Conservation (phyloP, 176 grass and related monocot genomes). For the Lolium multiflorum region DNA sequence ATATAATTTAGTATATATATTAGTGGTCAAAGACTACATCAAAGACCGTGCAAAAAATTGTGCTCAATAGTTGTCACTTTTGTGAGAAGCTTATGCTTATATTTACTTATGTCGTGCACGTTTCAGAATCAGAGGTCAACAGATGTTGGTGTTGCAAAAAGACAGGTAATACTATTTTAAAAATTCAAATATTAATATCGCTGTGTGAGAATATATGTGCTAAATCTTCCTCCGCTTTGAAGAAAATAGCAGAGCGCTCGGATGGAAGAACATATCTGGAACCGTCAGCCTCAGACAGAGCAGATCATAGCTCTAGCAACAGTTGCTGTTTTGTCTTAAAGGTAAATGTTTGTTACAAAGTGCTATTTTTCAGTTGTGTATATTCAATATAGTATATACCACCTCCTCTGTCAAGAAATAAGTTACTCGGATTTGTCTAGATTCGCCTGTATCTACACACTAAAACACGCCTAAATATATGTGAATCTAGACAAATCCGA, state of each 20-base stretch:
- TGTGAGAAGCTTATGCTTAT: not conserved
- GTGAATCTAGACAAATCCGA: too few species aligned
- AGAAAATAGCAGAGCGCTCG: conserved; percentile 65
- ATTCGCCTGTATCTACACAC: too few species aligned
- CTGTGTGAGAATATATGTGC: not conserved
- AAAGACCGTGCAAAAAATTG: too few species aligned
- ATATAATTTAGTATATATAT: too few species aligned
- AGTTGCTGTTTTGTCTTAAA: conserved; percentile 55
- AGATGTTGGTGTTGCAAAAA: conserved; percentile 47
- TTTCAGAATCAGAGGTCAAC: conserved; percentile 57
- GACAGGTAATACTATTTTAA: conserved; percentile 59
- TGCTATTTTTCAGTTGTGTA: conserved; percentile 3
- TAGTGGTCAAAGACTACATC: too few species aligned
- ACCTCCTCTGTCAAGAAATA: too few species aligned
- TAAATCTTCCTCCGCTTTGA: conserved; percentile 14
- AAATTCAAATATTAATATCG: conserved; percentile 3
- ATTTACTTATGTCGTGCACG: conserved; percentile 8
- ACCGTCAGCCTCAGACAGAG: conserved; percentile 16
- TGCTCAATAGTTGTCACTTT: not conserved
- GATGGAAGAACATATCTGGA: conserved; percentile 40
- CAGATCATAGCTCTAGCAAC: conserved; percentile 32
- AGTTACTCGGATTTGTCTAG: too few species aligned
- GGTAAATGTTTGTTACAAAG: conserved; percentile 30
- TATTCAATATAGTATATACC: conserved; percentile 6
- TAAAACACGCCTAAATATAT: too few species aligned